Evolutionary conservation across 257 asterid species (phyloP).

Genomic region (Rehmannia glutinosa): DNA sequence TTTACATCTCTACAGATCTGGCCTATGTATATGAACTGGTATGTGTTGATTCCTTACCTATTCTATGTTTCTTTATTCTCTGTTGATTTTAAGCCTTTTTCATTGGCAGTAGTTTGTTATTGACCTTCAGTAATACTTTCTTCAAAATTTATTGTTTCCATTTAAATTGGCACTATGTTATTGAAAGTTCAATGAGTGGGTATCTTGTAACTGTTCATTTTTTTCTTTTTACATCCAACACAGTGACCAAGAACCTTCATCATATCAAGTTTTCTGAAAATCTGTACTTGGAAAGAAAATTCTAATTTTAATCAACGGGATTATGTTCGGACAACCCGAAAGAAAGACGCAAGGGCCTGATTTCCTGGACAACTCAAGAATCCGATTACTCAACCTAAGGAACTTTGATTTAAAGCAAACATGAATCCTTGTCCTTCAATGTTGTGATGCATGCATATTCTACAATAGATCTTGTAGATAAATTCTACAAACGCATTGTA

Average conservation of each 20-base stretch:
- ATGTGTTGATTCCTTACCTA: slow-evolving; percentile 4
- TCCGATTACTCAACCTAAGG: neutral
- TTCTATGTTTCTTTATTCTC: neutral
- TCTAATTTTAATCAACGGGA: neutral
- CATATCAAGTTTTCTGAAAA: neutral
- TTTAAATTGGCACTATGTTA: neutral
- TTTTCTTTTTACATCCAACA: neutral
- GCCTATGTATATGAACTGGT: slow-evolving; percentile 92
- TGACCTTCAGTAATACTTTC: slow-evolving; percentile 11
- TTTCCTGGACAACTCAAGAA: neutral
- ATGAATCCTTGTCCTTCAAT: neutral
- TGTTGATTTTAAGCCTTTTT: neutral
- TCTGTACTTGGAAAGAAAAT: neutral
- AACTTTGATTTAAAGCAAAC: neutral
- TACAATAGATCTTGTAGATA: neutral
- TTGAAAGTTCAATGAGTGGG: neutral
- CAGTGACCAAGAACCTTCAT: neutral
- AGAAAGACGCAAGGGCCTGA: neutral
- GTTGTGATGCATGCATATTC: neutral
- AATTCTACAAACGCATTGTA: neutral
- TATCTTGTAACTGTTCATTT: neutral
- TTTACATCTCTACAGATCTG: slow-evolving; percentile 65
- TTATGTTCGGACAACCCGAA: neutral
- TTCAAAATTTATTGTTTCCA: neutral
- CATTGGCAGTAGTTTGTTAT: neutral